phyloP scores from a whole-genome alignment of 345 rosid genomes.

The Rhodamnia rubescens region DNA sequence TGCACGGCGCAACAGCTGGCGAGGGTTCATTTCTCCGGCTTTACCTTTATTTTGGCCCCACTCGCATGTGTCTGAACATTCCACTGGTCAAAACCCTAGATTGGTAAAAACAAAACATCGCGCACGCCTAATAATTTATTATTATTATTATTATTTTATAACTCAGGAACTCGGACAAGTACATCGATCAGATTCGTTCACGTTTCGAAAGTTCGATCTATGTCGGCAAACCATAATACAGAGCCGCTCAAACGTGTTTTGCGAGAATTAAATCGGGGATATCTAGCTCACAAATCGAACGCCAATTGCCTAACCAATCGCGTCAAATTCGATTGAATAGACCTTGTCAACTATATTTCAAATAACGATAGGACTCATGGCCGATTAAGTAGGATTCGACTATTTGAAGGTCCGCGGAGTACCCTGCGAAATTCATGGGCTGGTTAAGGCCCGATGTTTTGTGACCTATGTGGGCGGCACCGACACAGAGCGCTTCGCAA shows the following conservation, averaged over 20 bases:
- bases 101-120: accelerated
- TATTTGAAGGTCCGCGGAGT: accelerated
- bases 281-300: not conserved
- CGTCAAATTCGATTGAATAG: not conserved
- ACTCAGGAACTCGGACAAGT: not conserved
- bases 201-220: accelerated
- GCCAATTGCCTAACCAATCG: not conserved
- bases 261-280: not conserved
- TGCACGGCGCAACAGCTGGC: not conserved
- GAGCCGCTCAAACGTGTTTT: not conserved
- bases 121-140: too few species aligned
- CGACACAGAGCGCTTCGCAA: not conserved
- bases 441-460: accelerated
- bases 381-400: accelerated
- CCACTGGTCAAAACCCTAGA: not conserved
- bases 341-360: not conserved
- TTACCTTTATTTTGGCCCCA: not conserved
- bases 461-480: accelerated
- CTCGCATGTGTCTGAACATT: not conserved
- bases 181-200: not conserved
- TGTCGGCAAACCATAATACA: not conserved
- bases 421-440: not conserved
- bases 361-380: not conserved
- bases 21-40: not conserved
- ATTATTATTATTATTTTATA: not conserved